phyloP scores from a whole-genome alignment of 2,329 filamentous ascomycete species.

The Pseudogymnoascus sp. region DNA sequence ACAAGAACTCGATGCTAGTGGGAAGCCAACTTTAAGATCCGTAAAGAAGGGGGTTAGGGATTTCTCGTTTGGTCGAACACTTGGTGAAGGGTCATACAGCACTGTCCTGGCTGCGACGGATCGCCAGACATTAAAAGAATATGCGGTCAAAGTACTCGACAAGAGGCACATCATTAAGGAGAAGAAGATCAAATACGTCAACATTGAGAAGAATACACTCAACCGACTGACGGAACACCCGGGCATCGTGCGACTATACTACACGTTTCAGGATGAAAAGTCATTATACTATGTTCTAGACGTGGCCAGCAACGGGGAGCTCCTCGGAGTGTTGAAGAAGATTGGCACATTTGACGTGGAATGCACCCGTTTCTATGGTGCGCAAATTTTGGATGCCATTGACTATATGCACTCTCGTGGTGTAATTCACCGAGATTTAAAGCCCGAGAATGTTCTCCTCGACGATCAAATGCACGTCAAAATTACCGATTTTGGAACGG shows the following conservation, averaged over 20 bases:
- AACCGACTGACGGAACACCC: conserved; percentile 95
- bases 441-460: conserved; percentile 91
- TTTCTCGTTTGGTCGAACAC: conserved; percentile 81
- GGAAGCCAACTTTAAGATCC: conserved; percentile 69
- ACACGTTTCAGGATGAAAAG: conserved; percentile 95
- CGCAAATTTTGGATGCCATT: conserved; percentile 91
- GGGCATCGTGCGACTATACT: conserved; percentile 91
- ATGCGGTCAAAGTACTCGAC: conserved; percentile 95
- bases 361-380: conserved; percentile 87
- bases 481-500: conserved; percentile 96
- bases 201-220: conserved; percentile 96
- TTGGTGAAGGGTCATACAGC: conserved; percentile 96
- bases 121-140: conserved; percentile 87
- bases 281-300: conserved; percentile 97
- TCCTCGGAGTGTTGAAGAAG: conserved; percentile 87
- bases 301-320: conserved; percentile 81
- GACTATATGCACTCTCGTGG: conserved; percentile 96
- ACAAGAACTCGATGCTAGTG: conserved; percentile 76
- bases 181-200: conserved; percentile 99
- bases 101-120: conserved; percentile 90
- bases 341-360: conserved; percentile 92
- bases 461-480: conserved; percentile 97
- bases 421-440: conserved; percentile 92
- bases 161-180: conserved; percentile 99
- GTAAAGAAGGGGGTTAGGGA: conserved; percentile 97